A percentile compares a stretch with the other conserved stretches of the same genome.
Conservation (phyloP, 2,329 filamentous ascomycete species). For the Allantophomopsis cytisporea region DNA sequence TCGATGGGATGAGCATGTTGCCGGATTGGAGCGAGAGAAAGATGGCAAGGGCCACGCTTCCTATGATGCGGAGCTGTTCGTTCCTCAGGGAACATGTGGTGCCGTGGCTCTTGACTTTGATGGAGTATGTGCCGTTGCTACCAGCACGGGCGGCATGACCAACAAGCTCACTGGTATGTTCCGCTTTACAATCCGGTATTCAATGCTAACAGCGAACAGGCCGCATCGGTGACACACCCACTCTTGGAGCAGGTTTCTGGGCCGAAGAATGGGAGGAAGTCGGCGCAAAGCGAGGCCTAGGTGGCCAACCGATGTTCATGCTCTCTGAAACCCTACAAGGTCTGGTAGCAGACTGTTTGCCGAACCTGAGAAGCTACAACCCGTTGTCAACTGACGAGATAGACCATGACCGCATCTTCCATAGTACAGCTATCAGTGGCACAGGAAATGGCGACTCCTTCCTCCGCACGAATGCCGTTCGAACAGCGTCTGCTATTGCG, state of each 20-base stretch:
- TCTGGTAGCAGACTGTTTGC: constrained; percentile 46
- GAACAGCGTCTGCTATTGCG: constrained; percentile 61
- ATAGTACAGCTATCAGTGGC: constrained; percentile 48
- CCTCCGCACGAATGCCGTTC: constrained; percentile 54
- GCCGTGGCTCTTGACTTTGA: constrained; percentile 69
- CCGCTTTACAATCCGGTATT: too few species aligned
- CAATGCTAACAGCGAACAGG: too few species aligned
- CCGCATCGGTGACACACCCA: constrained; percentile 75
- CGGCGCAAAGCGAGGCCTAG: constrained; percentile 14
- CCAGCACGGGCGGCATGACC: constrained; percentile 65
- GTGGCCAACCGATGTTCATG: constrained; percentile 18
- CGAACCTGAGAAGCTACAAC: constrained; percentile 23
- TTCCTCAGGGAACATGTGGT: constrained; percentile 76
- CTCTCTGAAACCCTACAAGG: constrained; percentile 29
- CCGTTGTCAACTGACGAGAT: constrained; percentile 11
- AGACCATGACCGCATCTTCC: constrained; percentile 9
- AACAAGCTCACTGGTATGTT: constrained; percentile 65
- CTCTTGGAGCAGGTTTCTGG: constrained; percentile 78
- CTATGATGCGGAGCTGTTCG: constrained; percentile 50
- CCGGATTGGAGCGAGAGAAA: constrained; percentile 37
- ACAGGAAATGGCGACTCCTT: constrained; percentile 88
- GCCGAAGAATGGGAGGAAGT: constrained; percentile 65
- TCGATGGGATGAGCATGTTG: constrained; percentile 66
- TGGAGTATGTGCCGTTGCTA: constrained; percentile 58
- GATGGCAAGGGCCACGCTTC: constrained; percentile 24